Base-by-base conservation (phyloP, 164 flowering plant species). In the Aristolochia californica region DNA sequence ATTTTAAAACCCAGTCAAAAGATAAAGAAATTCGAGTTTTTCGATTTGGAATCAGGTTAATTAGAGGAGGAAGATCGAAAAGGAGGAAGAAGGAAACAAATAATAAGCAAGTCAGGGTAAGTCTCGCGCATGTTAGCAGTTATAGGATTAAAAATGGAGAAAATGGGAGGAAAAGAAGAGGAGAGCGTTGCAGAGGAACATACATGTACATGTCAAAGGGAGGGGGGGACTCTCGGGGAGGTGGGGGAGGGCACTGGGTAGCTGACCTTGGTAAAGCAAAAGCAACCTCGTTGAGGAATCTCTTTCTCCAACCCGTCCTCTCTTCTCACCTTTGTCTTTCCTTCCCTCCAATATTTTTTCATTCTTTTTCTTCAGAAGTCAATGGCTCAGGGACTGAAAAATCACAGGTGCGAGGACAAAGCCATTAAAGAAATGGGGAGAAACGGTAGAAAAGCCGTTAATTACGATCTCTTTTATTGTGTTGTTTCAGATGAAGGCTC, bases 401-500 rank as follows among this genome's bases (percentile, higher is more conserved):
- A 17, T 20, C 24, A 13, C 5, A 56, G 16, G 21, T 10, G 45
- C 9, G 23, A 62, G 55, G 55, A 53, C 22, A 62, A 30, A 20
- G 45, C 11, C 21, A 22, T 13, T 26, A 53, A 56, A 53, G 30
- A 57, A 57, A 45, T 22, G 44, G 20, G 30, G 52, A 30, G 43
- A 43, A 63, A 56, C 58, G 59, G 55, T 21, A 45, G 53, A 74
- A n/a, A 72, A 68, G 81, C 81, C 77, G 74, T 64, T 59, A 75
- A 77, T 77, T 64, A 30, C 78, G 81, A 58, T 62, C 56, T 60
- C 73, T 68, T 77, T 72, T 67, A 18, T 51, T 51, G 67, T 58
- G 54, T 55, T 56, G 47, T 44, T 25, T 50, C 66, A 63, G 66
- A 57, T 49, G 56, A 26, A 48, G 20, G 55, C 55, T 40, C 62